Evolutionary conservation across 2,329 filamentous ascomycete species (phyloP), one percentile per base, ranked within the genome.

Genomic region (Fusarium buharicum): DNA sequence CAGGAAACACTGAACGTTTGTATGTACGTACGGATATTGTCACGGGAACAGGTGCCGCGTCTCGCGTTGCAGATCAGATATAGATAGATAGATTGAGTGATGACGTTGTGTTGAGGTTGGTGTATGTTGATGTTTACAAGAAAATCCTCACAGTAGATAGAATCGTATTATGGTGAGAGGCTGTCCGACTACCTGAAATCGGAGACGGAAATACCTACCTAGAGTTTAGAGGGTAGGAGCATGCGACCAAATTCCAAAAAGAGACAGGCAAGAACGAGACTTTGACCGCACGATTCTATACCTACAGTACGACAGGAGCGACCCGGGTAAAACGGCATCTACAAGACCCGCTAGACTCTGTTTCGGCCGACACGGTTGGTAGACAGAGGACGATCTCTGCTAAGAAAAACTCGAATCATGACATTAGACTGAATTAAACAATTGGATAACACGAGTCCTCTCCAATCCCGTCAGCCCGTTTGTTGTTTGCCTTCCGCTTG

Each of bases 321-420:
- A 45, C 31, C 48, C 67, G 67, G 67, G 31, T 70, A 67, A 46
- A 45, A 67, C 67, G 67, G 67, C 67, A 70, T 64, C 65, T 31
- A 16, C 27, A 12, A 55, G 59, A 63, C 59, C 59, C 59, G 59
- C 59, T 31, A 41, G 59, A 55, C 39, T 27, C 59, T 60, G 24
- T 31, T 61, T 64, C 59, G 59, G 60, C 55, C 59, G 50, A 63
- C 60, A 41, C 60, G 49, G 60, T 55, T 55, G 46, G 9, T 49
- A 31, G 40, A 28, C 41, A 24, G 20, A 52, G 59, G 51, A 37
- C 50, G 53, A 67, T 68, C 55, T 53, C 47, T 54, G 36, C 45
- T 55, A 33, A 33, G 17, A 37, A 64, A 61, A 62, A 64, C 49
- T 50, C 46, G 33, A 43, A 48, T 55, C 37, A 60, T 59, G 37